Evolutionary conservation across 139 green algal genomes (phyloP).

Genomic region (Ettlia oleoabundans): DNA sequence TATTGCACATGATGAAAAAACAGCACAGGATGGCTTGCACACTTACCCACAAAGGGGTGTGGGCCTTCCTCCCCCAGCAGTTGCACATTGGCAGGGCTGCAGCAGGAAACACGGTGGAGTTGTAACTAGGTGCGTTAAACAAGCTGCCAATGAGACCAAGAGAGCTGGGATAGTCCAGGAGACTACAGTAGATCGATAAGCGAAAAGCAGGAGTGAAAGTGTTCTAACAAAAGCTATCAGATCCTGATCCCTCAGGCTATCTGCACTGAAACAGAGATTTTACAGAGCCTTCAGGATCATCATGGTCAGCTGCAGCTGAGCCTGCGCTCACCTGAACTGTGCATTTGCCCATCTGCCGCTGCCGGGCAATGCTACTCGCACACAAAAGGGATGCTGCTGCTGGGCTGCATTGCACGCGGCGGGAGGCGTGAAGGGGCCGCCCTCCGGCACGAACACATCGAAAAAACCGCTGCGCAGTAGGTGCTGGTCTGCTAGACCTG

Average conservation of each 20-base stretch:
- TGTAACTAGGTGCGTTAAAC: no score
- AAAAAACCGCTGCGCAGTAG: neutral
- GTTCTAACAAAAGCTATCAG: no score
- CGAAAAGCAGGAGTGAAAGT: no score
- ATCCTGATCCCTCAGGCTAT: no score
- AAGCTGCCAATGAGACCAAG: neutral
- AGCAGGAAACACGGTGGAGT: neutral
- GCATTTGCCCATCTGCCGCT: neutral
- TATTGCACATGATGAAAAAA: no score
- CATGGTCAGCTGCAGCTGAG: no score
- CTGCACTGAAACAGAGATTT: no score
- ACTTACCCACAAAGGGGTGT: slow-evolving; percentile 6
- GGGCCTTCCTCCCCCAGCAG: neutral
- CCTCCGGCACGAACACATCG: slow-evolving; percentile 11
- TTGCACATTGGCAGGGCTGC: slow-evolving; percentile 2
- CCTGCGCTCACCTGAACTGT: neutral
- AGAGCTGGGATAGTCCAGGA: neutral
- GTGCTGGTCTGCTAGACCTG: neutral
- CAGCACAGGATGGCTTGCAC: no score
- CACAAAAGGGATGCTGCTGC: neutral
- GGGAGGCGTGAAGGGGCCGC: neutral
- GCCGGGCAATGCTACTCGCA: neutral
- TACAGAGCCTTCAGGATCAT: no score
- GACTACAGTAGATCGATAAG: no score
- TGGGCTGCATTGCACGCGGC: neutral